Evolutionary conservation across 2,329 filamentous ascomycete genomes (phyloP).

Genomic region (Venturia asperata): DNA sequence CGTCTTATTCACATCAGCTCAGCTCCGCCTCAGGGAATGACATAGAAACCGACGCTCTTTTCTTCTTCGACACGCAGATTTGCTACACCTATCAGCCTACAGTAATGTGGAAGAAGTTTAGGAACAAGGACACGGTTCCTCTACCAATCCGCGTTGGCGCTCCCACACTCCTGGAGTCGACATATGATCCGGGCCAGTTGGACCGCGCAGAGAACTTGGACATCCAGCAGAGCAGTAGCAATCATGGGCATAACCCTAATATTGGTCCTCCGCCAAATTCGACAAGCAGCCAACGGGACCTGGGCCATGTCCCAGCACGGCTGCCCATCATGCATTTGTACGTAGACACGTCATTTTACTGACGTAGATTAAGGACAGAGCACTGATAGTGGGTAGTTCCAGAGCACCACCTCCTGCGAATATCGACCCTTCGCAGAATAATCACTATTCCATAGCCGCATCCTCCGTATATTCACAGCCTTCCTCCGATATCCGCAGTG

Average conservation of each 20-base stretch:
- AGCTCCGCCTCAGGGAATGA: background rate
- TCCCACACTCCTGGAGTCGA: constrained; percentile 6
- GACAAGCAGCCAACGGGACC: background rate
- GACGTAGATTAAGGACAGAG: constrained; percentile 5
- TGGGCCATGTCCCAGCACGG: constrained; percentile 6
- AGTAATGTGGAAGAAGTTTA: constrained; percentile 16
- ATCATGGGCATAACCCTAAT: constrained; percentile 16
- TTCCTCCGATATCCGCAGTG: constrained; percentile 32
- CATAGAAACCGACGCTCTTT: background rate
- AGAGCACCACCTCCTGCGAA: background rate
- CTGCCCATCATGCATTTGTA: constrained; percentile 16
- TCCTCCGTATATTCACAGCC: constrained; percentile 58
- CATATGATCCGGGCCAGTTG: constrained; percentile 11
- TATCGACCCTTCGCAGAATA: background rate
- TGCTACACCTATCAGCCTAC: background rate
- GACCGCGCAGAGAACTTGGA: constrained; percentile 13
- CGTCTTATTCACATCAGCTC: background rate
- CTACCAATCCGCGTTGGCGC: constrained; percentile 9
- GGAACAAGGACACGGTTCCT: background rate
- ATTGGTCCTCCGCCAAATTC: background rate
- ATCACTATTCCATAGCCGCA: constrained; percentile 26
- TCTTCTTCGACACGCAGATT: background rate
- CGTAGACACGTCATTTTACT: constrained; percentile 3
- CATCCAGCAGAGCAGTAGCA: constrained; percentile 3
- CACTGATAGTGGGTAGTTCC: constrained; percentile 4